Evolutionary conservation across 345 rosid species (phyloP).

Genomic region (Tarenaya hassleriana): DNA sequence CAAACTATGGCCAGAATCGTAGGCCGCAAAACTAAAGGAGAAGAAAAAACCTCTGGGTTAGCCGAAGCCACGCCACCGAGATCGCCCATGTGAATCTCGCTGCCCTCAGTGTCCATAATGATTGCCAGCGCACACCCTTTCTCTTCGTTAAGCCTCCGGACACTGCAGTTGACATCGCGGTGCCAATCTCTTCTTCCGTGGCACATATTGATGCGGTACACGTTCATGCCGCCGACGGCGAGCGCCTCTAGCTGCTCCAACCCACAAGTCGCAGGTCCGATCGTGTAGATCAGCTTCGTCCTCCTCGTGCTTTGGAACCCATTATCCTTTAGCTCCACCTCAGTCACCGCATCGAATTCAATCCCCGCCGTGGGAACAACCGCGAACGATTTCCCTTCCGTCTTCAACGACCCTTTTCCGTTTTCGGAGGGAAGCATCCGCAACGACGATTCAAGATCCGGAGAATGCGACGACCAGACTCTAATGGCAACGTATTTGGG

Average conservation of each 20-base stretch:
- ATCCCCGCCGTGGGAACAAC: conserved; percentile 26
- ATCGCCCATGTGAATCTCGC: conserved; percentile 99
- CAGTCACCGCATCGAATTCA: conserved; percentile 89
- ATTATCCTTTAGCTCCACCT: conserved; percentile 93
- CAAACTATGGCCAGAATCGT: neutral
- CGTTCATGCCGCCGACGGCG: conserved; percentile 98
- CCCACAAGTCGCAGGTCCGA: conserved; percentile 86
- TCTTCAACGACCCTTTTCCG: conserved; percentile 31
- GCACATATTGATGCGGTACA: conserved; percentile 92
- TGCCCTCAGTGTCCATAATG: conserved; percentile 99
- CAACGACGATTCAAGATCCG: conserved; percentile 41
- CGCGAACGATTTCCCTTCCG: conserved; percentile 28
- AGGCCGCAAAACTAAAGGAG: neutral
- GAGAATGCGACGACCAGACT: conserved; percentile 34
- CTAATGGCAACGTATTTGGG: conserved; percentile 35
- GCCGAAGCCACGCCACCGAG: conserved; percentile 80
- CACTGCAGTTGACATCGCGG: conserved; percentile 62
- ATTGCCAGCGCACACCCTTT: conserved; percentile 95
- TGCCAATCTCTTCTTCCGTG: conserved; percentile 97
- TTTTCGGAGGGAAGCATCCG: conserved; percentile 48
- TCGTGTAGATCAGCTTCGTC: conserved; percentile 91
- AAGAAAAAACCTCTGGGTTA: conserved; percentile 70
- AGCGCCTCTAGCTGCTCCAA: conserved; percentile 84
- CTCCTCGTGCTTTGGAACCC: conserved; percentile 96
- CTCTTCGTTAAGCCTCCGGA: conserved; percentile 82